phyloP scores from a whole-genome alignment of 352 stramenopile genomes.

The Phytophthora pinifolia region DNA sequence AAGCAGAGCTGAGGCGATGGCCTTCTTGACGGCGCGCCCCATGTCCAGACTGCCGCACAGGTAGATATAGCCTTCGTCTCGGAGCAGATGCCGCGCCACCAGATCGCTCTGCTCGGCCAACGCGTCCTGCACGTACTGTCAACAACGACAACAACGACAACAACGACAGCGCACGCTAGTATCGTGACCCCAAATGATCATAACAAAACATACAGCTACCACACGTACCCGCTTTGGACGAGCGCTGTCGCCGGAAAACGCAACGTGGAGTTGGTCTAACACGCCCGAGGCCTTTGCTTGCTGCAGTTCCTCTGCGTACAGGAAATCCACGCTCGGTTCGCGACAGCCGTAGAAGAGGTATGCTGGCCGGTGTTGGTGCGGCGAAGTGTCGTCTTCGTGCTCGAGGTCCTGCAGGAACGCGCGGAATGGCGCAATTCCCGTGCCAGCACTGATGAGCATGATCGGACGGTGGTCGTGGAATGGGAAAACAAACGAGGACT shows the following conservation, averaged over 20 bases:
- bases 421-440: conserved; percentile 81
- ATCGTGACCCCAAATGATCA: not conserved
- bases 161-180: not conserved
- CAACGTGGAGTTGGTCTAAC: conserved; percentile 56
- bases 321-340: conserved; percentile 52
- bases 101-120: conserved; percentile 57
- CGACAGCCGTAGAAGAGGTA: conserved; percentile 85
- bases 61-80: conserved; percentile 63
- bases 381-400: conserved; percentile 41
- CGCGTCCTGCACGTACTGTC: conserved; percentile 74
- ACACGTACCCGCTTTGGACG: conserved; percentile 48
- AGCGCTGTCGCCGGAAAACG: conserved; percentile 48
- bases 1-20: conserved; percentile 49
- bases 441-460: conserved; percentile 78
- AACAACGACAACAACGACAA: conserved; percentile 11
- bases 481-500: conserved; percentile 79
- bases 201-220: not conserved
- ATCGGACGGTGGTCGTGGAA: conserved; percentile 56
- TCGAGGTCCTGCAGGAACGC: conserved; percentile 77
- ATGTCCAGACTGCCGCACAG: conserved; percentile 81
- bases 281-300: conserved; percentile 37
- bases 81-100: conserved; percentile 55
- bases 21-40: conserved; percentile 73
- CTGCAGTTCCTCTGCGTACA: conserved; percentile 72
- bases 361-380: conserved; percentile 36